Percentiles rank a stretch among this genome's conserved stretches.
These are phyloP conservation scores for Elaeis guineensis DNA, from an alignment of 176 grass and related monocot species.

Conservation along the genomic window DNA sequence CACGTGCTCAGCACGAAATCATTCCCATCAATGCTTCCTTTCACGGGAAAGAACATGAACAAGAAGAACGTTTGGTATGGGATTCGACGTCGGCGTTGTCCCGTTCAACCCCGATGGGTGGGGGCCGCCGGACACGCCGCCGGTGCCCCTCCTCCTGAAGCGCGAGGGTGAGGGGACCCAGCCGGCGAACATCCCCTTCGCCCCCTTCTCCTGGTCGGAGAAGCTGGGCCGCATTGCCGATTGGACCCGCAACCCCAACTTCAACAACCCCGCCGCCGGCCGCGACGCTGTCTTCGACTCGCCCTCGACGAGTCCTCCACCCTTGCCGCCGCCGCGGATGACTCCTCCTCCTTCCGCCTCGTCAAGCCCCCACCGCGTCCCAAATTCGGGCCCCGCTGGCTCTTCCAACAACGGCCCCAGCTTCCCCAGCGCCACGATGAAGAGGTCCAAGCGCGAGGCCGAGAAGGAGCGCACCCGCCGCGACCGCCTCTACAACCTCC, in stretches of 20 bases:
- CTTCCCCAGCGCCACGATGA: constrained; percentile 7
- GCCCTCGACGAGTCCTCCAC: constrained; percentile 9
- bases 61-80: no score
- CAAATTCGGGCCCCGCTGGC: constrained; percentile 14
- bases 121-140: no score
- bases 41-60: no score
- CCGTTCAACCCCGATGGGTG: no score
- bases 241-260: constrained; percentile 10
- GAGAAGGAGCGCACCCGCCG: constrained; percentile 14
- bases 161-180: background rate
- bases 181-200: constrained; percentile 8
- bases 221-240: constrained; percentile 6
- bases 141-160: background rate
- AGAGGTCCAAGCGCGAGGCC: constrained; percentile 9
- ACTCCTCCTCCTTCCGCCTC: constrained; percentile 7
- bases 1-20: no score
- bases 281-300: constrained; percentile 11
- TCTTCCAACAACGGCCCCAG: constrained; percentile 10
- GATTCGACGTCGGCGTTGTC: no score
- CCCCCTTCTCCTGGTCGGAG: constrained; percentile 10
- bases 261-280: background rate
- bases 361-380: constrained; percentile 3
- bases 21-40: no score
- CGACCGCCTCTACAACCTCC: constrained; percentile 5
- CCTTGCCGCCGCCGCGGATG: background rate